Base-by-base conservation (phyloP, 2,329 filamentous ascomycete genomes). In the Ophiocordyceps robertsii region DNA sequence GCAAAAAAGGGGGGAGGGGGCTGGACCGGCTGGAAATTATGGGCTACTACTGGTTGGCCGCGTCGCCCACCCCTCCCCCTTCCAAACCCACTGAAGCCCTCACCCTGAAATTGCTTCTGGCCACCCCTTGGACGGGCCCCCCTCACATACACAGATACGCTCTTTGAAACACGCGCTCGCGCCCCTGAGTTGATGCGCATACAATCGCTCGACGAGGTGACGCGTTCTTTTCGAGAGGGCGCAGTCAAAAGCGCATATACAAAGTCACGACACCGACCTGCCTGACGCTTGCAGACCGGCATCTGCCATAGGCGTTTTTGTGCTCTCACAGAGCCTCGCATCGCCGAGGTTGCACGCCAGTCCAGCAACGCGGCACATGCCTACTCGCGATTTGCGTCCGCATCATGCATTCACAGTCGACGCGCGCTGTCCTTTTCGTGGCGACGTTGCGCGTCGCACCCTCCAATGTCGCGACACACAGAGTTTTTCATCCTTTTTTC, bases 21-120 rank as follows among this genome's bases (percentile, higher is more conserved):
- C 27, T 19, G 24, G 44, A 33, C 45, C 47, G 47, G 47, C 47
- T 45, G 49, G 47, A 43, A 44, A 47, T 48, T 47, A 40, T 44
- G 49, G 45, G 36, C 43, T 44, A 38, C 43, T 44, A 38, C 24
- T 42, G 46, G 49, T 51, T 52, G 51, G 50, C 46, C 43, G 44
- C 40, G 46, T 47, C 44, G 44, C 45, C 43, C 46, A 29, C 33
- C 29, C 13, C n/a, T n/a, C 27, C 33, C 39, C 31, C 31, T 30
- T 12, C 29, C 38, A 47, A 43, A 43, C 43, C 48, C 51, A 47
- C 43, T 49, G 45, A 33, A 35, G 39, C 46, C 44, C 33, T 45
- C 42, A 43, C 46, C 41, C 40, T 50, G 46, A 54, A 53, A 52
- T 55, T 52, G 47, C 47, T 41, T 48, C 43, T 45, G 38, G 44